Evolutionary conservation across 352 stramenopile genomes (phyloP).

Genomic region (Discostella stelligera): DNA sequence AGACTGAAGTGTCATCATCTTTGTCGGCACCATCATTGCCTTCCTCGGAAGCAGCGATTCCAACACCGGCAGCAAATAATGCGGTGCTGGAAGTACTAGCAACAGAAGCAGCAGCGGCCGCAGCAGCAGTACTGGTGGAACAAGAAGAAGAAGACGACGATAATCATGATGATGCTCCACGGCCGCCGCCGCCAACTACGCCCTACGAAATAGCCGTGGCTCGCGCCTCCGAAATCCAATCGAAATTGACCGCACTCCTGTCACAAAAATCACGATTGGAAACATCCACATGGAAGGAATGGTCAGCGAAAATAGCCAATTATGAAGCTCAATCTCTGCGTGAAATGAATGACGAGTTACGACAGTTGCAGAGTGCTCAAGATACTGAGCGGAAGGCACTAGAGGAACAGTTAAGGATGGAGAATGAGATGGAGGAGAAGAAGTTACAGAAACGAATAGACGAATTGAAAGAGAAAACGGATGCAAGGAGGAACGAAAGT

Average conservation of each 20-base stretch:
- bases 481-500: not conserved
- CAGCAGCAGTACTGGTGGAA: not conserved
- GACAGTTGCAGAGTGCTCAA: slow-evolving; percentile 25
- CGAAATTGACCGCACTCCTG: not conserved
- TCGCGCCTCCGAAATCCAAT: not conserved
- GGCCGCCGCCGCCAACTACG: too few relatives aligned
- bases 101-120: not conserved
- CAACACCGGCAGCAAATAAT: not conserved
- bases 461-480: slow-evolving; percentile 2
- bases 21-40: not conserved
- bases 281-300: not conserved
- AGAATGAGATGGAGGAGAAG: slow-evolving; percentile 28
- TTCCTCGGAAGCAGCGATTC: not conserved
- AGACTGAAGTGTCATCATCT: not conserved
- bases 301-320: slow-evolving; percentile 29
- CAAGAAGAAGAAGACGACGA: not conserved
- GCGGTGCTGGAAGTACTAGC: too few relatives aligned
- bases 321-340: slow-evolving; percentile 21
- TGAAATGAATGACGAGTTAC: slow-evolving; percentile 16
- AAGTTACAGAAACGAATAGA: slow-evolving; percentile 13
- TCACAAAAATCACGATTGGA: not conserved
- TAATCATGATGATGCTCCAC: too few relatives aligned
- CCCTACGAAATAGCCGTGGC: not conserved
- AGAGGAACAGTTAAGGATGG: slow-evolving; percentile 10
- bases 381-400: slow-evolving; percentile 20